Evolutionary conservation across 345 rosid genomes (phyloP).

Genomic region (Salix udensis): DNA sequence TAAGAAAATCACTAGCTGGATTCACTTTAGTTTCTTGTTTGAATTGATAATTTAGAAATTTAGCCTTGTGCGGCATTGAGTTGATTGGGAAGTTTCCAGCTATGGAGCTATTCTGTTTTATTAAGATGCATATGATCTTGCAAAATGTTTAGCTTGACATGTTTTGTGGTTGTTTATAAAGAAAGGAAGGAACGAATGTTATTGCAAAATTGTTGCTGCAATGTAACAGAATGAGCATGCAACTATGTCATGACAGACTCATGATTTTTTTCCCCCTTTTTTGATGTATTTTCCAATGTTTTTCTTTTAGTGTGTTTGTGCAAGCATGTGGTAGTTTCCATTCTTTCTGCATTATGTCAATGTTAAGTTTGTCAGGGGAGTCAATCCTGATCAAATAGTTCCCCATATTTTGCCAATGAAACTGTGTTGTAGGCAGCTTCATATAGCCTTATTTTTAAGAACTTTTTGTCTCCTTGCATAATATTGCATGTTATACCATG

Average conservation of each 20-base stretch:
- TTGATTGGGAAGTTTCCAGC: not conserved
- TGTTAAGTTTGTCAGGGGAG: not conserved
- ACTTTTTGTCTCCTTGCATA: not conserved
- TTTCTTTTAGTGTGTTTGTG: not conserved
- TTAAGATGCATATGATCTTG: not conserved
- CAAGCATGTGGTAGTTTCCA: not conserved
- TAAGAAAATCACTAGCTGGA: not conserved
- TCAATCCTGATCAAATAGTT: not conserved
- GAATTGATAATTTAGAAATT: not conserved
- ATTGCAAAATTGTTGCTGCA: not conserved
- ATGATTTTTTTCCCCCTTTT: not conserved
- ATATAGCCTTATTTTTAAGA: not conserved
- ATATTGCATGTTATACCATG: not conserved
- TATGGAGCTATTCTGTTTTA: not conserved
- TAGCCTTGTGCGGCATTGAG: not conserved
- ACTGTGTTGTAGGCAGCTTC: not conserved
- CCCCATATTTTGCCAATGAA: not conserved
- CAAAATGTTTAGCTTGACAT: not conserved
- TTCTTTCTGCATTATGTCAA: not conserved
- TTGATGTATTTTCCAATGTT: not conserved
- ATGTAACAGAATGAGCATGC: not conserved
- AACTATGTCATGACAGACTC: not conserved
- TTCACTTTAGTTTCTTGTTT: not conserved
- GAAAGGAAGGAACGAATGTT: not conserved
- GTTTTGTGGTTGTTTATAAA: not conserved